Evolutionary conservation across 1,284 basidiomycete genomes (phyloP).

Genomic region (Moesziomyces sp.): DNA sequence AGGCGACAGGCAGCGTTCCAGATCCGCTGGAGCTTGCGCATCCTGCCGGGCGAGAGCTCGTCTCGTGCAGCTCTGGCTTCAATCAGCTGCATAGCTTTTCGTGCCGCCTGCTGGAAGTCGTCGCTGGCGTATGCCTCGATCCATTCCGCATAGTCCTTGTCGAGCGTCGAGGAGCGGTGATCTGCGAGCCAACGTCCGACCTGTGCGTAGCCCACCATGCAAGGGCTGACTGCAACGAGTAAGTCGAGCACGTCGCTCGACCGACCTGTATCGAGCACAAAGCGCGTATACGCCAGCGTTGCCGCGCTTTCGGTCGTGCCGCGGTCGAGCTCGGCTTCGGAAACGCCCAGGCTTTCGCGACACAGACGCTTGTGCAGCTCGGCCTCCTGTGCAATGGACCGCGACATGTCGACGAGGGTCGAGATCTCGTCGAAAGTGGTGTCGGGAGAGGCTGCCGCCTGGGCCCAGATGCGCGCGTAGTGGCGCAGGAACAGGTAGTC

Average conservation of each 20-base stretch:
- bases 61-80: conserved; percentile 70
- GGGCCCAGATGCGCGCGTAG: conserved; percentile 71
- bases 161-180: conserved; percentile 9
- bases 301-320: conserved; percentile 55
- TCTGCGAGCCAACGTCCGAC: conserved; percentile 77
- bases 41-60: conserved; percentile 75
- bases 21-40: conserved; percentile 77
- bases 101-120: conserved; percentile 78
- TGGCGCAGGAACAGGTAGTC: conserved; percentile 72
- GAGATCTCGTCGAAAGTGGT: conserved; percentile 74
- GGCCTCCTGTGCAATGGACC: conserved; percentile 50
- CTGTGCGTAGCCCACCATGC: conserved; percentile 92
- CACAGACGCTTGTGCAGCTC: conserved; percentile 57
- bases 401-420: conserved; percentile 74
- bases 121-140: conserved; percentile 83
- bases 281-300: conserved; percentile 63
- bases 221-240: conserved; percentile 83
- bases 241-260: conserved; percentile 78
- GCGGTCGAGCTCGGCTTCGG: conserved; percentile 36
- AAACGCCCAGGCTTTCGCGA: conserved; percentile 42
- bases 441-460: conserved; percentile 73
- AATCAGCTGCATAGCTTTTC: conserved; percentile 75
- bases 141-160: conserved; percentile 72
- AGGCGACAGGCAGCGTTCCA: conserved; percentile 81
- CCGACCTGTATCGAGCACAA: conserved; percentile 51